Base-by-base conservation (phyloP, 306 rosid genomes). In the Pterocarpus santalinus region DNA sequence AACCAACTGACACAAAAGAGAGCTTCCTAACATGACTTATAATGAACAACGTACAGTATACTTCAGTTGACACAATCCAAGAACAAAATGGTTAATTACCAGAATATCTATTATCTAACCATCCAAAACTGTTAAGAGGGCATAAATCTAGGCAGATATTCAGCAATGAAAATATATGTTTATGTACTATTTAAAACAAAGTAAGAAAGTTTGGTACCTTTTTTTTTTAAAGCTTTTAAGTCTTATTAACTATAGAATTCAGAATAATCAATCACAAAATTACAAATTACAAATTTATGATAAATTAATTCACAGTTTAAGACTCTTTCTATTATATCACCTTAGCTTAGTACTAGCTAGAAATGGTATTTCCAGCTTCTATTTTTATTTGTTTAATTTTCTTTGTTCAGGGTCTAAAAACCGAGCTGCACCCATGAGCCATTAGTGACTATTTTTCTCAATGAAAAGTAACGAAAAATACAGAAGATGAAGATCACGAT, bases 361-460 rank as follows among this genome's bases (percentile, higher is more conserved):
- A 35, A 75, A 56, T 65, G 63, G 17, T 55, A 79, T n/a, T 35
- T 84, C 34, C 76, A 71, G 16, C 8, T 44, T 14, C 46, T 34
- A 41, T 43, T 46, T 28, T 34, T 11, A 2, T 30, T 52, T 32
- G 34, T 66, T 4, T 51, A 51, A 51, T 4, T 65, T 72, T 49
- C 44, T 14, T 44, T 78, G 65, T 65, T 47, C 35, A 14, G 73
- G 69, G 71, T 35, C 55, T 5, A 56, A 77, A 61, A 68, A 77
- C 70, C 34, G 2, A 34, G 39, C 56, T 39, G 38, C 32, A 34
- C 55, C 73, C 5, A 14, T 49, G 67, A 78, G 16, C 57, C 56
- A 49, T 79, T 22, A 13, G 12, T 2, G 7, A 78, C 55, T 67
- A 8, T 1, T 65, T 69, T 83, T 52, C 75, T 53, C 16, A 63